Base-by-base conservation (phyloP, 2,329 filamentous ascomycete species). In the Rhynchosporium agropyri region DNA sequence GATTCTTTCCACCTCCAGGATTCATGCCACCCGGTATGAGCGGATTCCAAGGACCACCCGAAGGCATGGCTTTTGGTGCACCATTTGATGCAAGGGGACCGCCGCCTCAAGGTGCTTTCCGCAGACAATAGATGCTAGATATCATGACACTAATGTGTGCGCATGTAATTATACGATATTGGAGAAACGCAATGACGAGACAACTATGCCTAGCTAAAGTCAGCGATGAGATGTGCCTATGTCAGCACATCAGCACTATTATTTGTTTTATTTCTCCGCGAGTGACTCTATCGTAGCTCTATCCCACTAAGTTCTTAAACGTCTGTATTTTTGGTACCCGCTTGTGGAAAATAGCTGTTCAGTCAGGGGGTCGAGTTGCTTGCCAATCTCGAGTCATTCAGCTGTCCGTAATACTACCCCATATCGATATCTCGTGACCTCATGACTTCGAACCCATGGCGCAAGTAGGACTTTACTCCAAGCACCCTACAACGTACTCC, bases 11-110 rank as follows among this genome's bases (percentile, higher is more conserved):
- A 9, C 84, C 84, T 15, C 85, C 84, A 13, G 68, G 70, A 38
- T 73, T 71, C 69, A 77, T 86, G 72, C 80, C 78, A 4, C 84
- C 82, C 1, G 82, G 79, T 10, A 81, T 86, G 72, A 80, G 77
- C 51, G 83, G 80, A 12, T 87, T 85, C 71, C 84, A 82, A 66
- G 83, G 83, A 13, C 81, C 79, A 13, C 81, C 79, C 29, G 83
- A 84, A 6, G 77, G 76, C 3, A 76, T 82, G 65, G 76, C 75
- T 0, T 85, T 83, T 64, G 80, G 79, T 5, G 73, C 74, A 5
- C 80, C 79, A 2, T 87, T 84, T 69, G 84, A 87, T 68, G 80
- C 78, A 50, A 80, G 83, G 57, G 81, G 81, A 31, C 46, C 58
- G 75, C 82, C 82, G 58, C 82, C 82, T 33, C 78, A 80, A 15